A percentile compares a stretch with the other conserved stretches of the same genome.
These are phyloP conservation scores for Lonicera japonica DNA, from an alignment of 129 eudicot genomes.

Conservation along the genomic window DNA sequence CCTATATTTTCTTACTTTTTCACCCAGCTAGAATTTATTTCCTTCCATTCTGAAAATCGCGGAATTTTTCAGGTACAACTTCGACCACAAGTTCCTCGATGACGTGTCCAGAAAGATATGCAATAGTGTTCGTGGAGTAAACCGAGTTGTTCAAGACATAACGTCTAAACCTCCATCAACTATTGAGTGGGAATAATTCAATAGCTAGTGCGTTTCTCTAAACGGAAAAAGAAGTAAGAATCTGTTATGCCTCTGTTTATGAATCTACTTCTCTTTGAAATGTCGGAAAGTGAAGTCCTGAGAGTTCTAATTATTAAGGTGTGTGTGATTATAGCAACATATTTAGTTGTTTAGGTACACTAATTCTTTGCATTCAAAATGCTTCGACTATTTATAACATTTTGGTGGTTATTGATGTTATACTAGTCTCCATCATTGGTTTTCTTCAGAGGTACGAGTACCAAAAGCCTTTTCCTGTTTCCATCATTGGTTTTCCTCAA, in stretches of 20 bases:
- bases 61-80: conserved; percentile 59
- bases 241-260: neutral
- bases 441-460: too few species aligned
- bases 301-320: neutral
- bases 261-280: neutral
- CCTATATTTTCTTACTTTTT: too few species aligned
- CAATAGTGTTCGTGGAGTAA: conserved; percentile 86
- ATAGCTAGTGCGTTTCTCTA: neutral
- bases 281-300: neutral
- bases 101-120: conserved; percentile 63
- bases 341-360: neutral
- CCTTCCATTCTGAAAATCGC: too few species aligned
- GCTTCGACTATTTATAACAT: neutral
- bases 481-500: too few species aligned
- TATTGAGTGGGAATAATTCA: conserved; percentile 73
- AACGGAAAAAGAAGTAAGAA: neutral
- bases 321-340: neutral
- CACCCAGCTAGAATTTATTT: too few species aligned
- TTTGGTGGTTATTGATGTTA: neutral
- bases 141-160: conserved; percentile 77
- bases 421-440: neutral
- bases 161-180: conserved; percentile 97
- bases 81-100: conserved; percentile 72
- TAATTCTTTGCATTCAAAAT: neutral
- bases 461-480: too few species aligned